Evolutionary conservation across 306 rosid species (phyloP).

Genomic region (Sindora glabra): DNA sequence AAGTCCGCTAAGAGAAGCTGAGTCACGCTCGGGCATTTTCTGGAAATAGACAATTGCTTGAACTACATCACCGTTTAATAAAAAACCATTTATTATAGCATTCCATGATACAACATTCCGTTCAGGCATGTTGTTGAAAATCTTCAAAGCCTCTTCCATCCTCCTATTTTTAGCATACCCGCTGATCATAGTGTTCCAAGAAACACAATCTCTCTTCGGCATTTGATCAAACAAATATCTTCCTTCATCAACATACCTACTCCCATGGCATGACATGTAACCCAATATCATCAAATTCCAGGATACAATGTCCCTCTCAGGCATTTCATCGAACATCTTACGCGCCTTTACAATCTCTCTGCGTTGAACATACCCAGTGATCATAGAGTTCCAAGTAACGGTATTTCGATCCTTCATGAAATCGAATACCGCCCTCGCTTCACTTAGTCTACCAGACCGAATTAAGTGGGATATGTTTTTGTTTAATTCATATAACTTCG

Average conservation of each 20-base stretch:
- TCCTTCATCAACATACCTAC: constrained; percentile 25
- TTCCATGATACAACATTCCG: constrained; percentile 34
- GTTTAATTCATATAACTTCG: constrained; percentile 12
- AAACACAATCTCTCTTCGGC: constrained; percentile 34
- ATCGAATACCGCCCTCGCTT: constrained; percentile 34
- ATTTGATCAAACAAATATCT: constrained; percentile 31
- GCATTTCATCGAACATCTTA: constrained; percentile 34
- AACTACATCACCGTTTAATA: constrained; percentile 37
- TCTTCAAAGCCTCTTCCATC: constrained; percentile 36
- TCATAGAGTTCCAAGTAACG: constrained; percentile 36
- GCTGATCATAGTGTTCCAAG: constrained; percentile 42
- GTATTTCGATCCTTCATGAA: constrained; percentile 16
- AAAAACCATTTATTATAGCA: constrained; percentile 38
- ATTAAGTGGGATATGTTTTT: constrained; percentile 31
- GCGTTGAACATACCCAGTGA: constrained; percentile 26
- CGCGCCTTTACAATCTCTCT: constrained; percentile 35
- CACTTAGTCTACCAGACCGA: constrained; percentile 25
- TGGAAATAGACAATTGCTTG: constrained; percentile 22
- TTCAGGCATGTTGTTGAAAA: constrained; percentile 29
- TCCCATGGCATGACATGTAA: constrained; percentile 24
- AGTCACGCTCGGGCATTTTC: constrained; percentile 26
- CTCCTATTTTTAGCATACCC: constrained; percentile 38
- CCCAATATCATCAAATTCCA: constrained; percentile 38
- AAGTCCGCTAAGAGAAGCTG: constrained; percentile 31
- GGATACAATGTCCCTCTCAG: constrained; percentile 27